A percentile compares a stretch with the other conserved stretches of the same genome.
Evolutionary conservation across 257 asterid species (phyloP).

Genomic region (Solanum appendiculatum): DNA sequence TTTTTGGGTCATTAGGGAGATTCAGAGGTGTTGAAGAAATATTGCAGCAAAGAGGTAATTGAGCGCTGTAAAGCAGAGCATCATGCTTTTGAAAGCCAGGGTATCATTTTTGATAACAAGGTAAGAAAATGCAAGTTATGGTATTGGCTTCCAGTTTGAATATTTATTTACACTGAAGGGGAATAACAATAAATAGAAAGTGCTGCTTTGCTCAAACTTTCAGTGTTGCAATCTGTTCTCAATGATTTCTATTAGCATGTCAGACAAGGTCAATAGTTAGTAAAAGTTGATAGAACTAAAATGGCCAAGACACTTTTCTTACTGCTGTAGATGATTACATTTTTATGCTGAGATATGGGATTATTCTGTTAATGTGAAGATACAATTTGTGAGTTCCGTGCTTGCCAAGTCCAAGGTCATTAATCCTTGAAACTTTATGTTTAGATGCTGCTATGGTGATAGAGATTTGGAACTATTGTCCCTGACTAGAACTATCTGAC

Average conservation of each 20-base stretch:
- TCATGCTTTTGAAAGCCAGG: conserved; percentile 64
- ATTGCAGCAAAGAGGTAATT: conserved; percentile 68
- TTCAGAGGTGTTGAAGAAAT: conserved; percentile 48
- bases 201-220: neutral
- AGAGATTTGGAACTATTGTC: neutral
- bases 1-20: conserved; percentile 44
- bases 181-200: neutral
- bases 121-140: conserved; percentile 21
- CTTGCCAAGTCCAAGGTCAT: neutral
- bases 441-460: neutral
- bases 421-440: neutral
- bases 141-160: neutral
- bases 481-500: neutral
- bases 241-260: neutral
- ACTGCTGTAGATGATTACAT: neutral
- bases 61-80: conserved; percentile 94
- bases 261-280: neutral
- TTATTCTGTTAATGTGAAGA: neutral
- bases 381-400: neutral
- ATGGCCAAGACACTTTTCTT: neutral
- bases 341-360: neutral
- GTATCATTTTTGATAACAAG: conserved; percentile 73
- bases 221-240: neutral
- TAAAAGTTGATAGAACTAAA: neutral
- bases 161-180: neutral